A percentile compares a stretch with the other conserved stretches of the same genome.
phyloP scores from a whole-genome alignment of 352 stramenopile genomes.

The Phytopythium boreale region DNA sequence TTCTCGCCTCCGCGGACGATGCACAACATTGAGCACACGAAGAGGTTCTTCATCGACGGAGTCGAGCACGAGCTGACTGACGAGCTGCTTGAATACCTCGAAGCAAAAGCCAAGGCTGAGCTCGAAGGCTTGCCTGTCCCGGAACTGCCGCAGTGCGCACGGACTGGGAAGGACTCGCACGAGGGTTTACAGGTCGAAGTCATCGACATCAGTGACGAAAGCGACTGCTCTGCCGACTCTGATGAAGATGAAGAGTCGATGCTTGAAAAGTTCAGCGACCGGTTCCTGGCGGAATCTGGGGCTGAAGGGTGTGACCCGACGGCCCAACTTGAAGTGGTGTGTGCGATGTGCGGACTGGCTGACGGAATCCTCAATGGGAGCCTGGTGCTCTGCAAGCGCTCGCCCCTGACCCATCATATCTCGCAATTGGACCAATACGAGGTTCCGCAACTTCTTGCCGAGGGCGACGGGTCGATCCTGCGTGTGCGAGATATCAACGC shows the following conservation, averaged over 20 bases:
- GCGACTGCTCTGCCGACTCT: slow-evolving; percentile 29
- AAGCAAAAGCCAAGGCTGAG: slow-evolving; percentile 62
- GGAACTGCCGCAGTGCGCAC: slow-evolving; percentile 35
- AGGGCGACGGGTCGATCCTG: slow-evolving; percentile 20
- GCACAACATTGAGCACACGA: slow-evolving; percentile 53
- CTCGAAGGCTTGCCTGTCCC: slow-evolving; percentile 48
- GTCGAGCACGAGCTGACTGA: slow-evolving; percentile 69
- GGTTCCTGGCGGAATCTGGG: slow-evolving; percentile 20
- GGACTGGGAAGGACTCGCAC: background rate
- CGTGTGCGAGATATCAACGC: slow-evolving; percentile 15
- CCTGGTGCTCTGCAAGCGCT: slow-evolving; percentile 48
- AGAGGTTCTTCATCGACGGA: slow-evolving; percentile 72
- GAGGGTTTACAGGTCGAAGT: background rate
- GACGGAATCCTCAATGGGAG: slow-evolving; percentile 64
- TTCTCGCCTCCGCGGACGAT: slow-evolving; percentile 44
- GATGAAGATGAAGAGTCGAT: slow-evolving; percentile 45
- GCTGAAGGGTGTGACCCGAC: background rate
- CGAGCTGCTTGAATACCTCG: slow-evolving; percentile 61
- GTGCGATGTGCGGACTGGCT: slow-evolving; percentile 57
- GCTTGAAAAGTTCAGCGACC: slow-evolving; percentile 58
- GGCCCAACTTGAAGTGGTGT: slow-evolving; percentile 12
- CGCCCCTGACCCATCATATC: slow-evolving; percentile 35
- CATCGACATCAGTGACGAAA: slow-evolving; percentile 18
- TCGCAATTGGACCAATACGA: slow-evolving; percentile 49
- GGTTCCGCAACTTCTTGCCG: slow-evolving; percentile 38